Evolutionary conservation across 2,329 filamentous ascomycete genomes (phyloP), one percentile per base, ranked within the genome.

Genomic region (Fusarium robinianum): DNA sequence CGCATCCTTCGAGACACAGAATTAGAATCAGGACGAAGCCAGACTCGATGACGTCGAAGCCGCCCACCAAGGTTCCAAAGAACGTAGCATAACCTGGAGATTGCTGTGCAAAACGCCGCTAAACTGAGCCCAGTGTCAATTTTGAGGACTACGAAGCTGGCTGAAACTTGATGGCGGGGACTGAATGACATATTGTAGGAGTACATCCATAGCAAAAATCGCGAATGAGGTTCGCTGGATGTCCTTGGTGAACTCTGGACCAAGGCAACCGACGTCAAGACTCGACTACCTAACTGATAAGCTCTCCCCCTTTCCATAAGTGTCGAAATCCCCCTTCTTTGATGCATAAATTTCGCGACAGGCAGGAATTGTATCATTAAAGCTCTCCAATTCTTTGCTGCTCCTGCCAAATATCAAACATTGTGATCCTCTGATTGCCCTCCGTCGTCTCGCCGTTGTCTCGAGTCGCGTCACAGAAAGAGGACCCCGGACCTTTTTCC

Each of bases 391-490:
- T n/a, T n/a, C n/a, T n/a, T n/a, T n/a, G n/a, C n/a, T n/a, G n/a
- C n/a, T n/a, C n/a, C n/a, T n/a, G n/a, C n/a, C n/a, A n/a, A n/a
- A n/a, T n/a, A n/a, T n/a, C n/a, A n/a, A n/a, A n/a, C n/a, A n/a
- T n/a, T n/a, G n/a, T n/a, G n/a, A n/a, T 35, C 16, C 29, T 27
- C 9, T 30, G 17, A 31, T 27, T 32, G 29, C 22, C 33, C 18
- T 42, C 19, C 16, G 9, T 41, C 42, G 55, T 57, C 47, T 60
- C 55, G 57, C 39, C 41, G 33, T 38, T 44, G 57, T 60, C 55
- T 60, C 55, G 55, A 44, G 37, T 58, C 12, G 44, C 46, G 58
- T 61, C 53, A 35, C 58, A 61, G 46, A 46, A 60, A 29, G 24
- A 45, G 22, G 36, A 48, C 41, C 41, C 36, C 26, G 38, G 14